A percentile compares a stretch with the other conserved stretches of the same genome.
These are phyloP conservation scores for Botrytis fabae DNA, from an alignment of 2,329 filamentous ascomycete genomes.

Conservation along the genomic window DNA sequence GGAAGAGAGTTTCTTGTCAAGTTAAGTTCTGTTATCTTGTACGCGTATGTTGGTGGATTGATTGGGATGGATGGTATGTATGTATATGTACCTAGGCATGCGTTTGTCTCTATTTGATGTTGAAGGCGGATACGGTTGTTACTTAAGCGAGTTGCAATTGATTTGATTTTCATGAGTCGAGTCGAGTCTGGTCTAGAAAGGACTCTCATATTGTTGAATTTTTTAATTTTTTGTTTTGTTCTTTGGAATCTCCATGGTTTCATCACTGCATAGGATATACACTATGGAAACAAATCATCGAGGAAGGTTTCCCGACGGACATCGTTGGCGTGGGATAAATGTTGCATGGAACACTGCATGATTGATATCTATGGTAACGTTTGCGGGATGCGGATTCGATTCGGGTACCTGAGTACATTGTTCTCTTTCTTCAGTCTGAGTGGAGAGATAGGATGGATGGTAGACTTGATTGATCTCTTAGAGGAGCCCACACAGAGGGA, in stretches of 20 bases:
- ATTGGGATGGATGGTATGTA: not conserved
- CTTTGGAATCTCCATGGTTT: not conserved
- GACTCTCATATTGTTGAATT: not conserved
- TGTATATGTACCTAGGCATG: not conserved
- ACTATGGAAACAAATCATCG: not conserved
- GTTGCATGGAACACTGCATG: not conserved
- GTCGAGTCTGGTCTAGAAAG: not conserved
- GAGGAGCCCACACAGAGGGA: slow-evolving; percentile 1
- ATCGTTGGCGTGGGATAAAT: not conserved
- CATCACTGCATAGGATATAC: not conserved
- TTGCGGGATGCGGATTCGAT: too few species aligned
- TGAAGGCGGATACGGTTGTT: not conserved
- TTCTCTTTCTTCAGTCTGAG: not conserved
- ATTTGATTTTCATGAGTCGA: not conserved
- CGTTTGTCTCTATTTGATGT: not conserved
- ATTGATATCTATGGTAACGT: not conserved
- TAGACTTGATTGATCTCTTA: not conserved
- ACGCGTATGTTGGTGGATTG: not conserved
- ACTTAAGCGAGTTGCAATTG: not conserved
- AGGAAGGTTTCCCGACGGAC: not conserved
- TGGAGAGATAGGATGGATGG: not conserved
- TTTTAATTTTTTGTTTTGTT: too few species aligned
- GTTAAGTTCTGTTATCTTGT: not conserved
- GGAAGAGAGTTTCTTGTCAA: not conserved
- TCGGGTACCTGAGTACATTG: not conserved